Evolutionary conservation across 2,329 filamentous ascomycete species (phyloP).

Genomic region (Endoconidiophora laricicola): DNA sequence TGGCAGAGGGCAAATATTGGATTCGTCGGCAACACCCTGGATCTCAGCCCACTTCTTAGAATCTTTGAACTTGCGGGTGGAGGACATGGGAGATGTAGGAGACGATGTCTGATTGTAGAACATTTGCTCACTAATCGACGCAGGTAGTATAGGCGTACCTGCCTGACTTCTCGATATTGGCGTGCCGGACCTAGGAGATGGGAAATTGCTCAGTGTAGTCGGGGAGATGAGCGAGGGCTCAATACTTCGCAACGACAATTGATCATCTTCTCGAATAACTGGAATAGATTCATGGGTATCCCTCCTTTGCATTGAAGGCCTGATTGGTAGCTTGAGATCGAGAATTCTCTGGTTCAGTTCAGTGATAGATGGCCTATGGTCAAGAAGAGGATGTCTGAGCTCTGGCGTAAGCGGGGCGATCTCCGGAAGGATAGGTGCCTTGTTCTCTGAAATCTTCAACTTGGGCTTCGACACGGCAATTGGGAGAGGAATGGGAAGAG

Average conservation of each 20-base stretch:
- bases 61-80: constrained; percentile 1
- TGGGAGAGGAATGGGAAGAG: constrained; percentile 1
- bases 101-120: background rate
- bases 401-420: background rate
- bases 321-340: too few species aligned
- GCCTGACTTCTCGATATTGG: background rate
- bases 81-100: background rate
- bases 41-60: constrained; percentile 6
- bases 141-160: background rate
- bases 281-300: too few species aligned
- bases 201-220: background rate
- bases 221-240: background rate
- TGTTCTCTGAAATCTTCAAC: too few species aligned
- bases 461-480: background rate
- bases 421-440: background rate
- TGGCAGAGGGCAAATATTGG: background rate
- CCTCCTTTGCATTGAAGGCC: too few species aligned
- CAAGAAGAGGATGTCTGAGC: background rate
- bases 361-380: too few species aligned
- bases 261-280: too few species aligned
- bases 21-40: constrained; percentile 7
- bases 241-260: too few species aligned
- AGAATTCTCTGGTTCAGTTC: too few species aligned
- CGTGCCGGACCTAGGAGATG: constrained; percentile 1
- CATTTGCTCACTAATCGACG: background rate